phyloP scores from a whole-genome alignment of 202 grass and related monocot species.

The Musa balbisiana region DNA sequence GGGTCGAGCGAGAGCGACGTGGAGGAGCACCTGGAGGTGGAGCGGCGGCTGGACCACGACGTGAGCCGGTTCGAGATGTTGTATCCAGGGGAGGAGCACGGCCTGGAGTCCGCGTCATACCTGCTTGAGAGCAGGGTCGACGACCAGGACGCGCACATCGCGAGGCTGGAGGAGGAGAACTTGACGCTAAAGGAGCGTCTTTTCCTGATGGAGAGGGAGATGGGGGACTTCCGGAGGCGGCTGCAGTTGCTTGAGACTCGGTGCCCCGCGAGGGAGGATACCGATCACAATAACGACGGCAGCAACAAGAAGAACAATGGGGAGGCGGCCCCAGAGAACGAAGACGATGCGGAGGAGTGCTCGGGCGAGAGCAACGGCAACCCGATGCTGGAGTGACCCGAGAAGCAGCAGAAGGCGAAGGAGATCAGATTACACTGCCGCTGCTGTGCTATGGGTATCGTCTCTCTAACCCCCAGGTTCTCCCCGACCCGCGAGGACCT shows the following conservation, averaged over 20 bases:
- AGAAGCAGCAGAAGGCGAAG: neutral
- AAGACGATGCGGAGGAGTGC: neutral
- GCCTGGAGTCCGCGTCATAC: conserved; percentile 21
- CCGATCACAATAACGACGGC: neutral
- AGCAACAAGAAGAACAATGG: conserved; percentile 14
- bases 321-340: conserved; percentile 16
- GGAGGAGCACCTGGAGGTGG: conserved; percentile 88
- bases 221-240: conserved; percentile 57
- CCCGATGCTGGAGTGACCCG: neutral
- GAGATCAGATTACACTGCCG: neutral
- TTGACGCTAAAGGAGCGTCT: conserved; percentile 74
- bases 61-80: conserved; percentile 97
- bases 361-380: conserved; percentile 3
- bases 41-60: conserved; percentile 85
- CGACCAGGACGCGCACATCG: conserved; percentile 56
- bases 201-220: conserved; percentile 77
- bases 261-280: conserved; percentile 6
- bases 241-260: conserved; percentile 38
- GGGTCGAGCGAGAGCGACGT: conserved; percentile 75
- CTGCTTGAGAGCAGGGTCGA: conserved; percentile 46
- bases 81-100: conserved; percentile 33
- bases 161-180: conserved; percentile 77
- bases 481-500: conserved; percentile 77
- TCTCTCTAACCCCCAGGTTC: conserved; percentile 54
- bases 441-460: neutral